These are phyloP conservation scores for Perkinsus marinus DNA, from an alignment of 169 alveolate genomes.

Conservation along the genomic window DNA sequence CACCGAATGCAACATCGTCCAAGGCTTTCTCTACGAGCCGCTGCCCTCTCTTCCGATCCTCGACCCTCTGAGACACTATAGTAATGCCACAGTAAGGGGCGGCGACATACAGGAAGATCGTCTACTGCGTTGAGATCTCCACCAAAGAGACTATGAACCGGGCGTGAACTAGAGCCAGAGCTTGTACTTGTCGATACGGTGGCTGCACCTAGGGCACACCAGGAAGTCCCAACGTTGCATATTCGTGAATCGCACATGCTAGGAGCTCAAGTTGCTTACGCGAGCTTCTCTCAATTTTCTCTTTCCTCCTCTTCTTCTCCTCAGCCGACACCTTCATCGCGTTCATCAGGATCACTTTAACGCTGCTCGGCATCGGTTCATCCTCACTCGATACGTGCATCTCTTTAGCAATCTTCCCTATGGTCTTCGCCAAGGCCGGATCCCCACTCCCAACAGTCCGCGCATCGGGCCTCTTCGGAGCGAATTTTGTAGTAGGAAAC, in stretches of 20 bases:
- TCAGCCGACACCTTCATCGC: background rate
- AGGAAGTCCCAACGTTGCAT: no score
- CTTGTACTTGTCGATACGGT: no score
- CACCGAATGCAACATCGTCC: background rate
- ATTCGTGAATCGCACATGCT: no score
- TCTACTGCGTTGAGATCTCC: background rate
- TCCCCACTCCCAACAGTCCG: background rate
- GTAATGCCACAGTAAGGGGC: background rate
- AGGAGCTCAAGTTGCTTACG: background rate
- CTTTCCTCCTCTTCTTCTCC: background rate
- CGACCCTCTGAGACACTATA: background rate
- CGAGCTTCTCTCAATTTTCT: background rate
- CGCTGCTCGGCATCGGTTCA: background rate
- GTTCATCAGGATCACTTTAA: background rate
- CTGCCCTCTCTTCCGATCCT: background rate
- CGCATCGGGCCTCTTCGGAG: background rate
- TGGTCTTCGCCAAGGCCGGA: background rate
- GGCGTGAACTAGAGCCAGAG: no score
- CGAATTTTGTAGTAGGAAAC: background rate
- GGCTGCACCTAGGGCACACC: no score
- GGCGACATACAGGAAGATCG: background rate
- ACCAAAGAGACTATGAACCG: no score
- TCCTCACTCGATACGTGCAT: background rate
- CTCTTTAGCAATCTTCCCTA: background rate
- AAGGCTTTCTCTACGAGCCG: background rate